phyloP scores from a whole-genome alignment of 257 asterid species.

The Salvia rosmarinus region DNA sequence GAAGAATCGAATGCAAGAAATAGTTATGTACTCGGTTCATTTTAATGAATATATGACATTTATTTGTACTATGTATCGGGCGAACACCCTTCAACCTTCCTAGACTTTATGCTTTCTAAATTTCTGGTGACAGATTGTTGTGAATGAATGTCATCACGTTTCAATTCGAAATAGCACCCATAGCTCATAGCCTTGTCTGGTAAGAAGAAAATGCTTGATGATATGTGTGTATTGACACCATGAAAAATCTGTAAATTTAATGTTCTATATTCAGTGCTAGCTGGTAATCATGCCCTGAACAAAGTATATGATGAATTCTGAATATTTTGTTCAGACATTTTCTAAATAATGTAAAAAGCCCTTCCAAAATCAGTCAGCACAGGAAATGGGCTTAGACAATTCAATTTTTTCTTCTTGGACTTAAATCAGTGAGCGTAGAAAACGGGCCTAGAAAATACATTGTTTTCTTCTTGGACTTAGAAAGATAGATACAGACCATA shows the following conservation, averaged over 20 bases:
- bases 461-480: neutral
- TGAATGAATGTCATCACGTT: neutral
- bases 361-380: neutral
- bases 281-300: neutral
- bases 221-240: neutral
- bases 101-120: slow-evolving; percentile 16
- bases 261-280: neutral
- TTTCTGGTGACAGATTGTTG: slow-evolving; percentile 1
- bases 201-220: slow-evolving; percentile 4
- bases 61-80: neutral
- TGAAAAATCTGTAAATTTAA: slow-evolving; percentile 1
- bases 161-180: slow-evolving; percentile 7
- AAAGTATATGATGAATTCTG: neutral
- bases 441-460: neutral
- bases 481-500: neutral
- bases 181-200: neutral
- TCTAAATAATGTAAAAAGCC: neutral
- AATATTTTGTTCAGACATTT: neutral
- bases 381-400: neutral
- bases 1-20: neutral
- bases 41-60: neutral
- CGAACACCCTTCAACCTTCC: slow-evolving; percentile 10
- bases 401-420: neutral
- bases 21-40: neutral
- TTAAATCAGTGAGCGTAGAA: neutral